Evolutionary conservation across 1,284 basidiomycete genomes (phyloP).

Genomic region (Spongispora temasekensis): DNA sequence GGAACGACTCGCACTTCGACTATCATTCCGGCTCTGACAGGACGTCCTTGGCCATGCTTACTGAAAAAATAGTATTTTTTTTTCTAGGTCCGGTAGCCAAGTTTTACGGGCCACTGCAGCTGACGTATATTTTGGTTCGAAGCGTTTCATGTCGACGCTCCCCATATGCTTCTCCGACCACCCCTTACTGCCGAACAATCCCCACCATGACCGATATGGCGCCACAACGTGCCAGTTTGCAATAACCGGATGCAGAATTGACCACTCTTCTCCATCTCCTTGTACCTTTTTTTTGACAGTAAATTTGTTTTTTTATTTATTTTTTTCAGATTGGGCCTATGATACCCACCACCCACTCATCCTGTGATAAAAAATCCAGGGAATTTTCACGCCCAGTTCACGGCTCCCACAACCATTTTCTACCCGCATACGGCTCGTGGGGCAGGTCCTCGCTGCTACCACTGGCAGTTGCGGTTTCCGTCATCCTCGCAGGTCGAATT

Average conservation of each 20-base stretch:
- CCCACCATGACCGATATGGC: constrained; percentile 1
- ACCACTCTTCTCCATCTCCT: neutral
- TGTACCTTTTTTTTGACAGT: constrained; percentile 9
- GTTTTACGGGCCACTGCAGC: constrained; percentile 10
- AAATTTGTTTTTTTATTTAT: too few species aligned
- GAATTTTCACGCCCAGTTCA: neutral
- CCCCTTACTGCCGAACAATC: constrained; percentile 24
- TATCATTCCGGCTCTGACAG: too few species aligned
- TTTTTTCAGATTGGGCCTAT: neutral
- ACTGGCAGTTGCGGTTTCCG: constrained; percentile 25
- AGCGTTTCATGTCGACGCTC: constrained; percentile 29
- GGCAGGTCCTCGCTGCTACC: constrained; percentile 8
- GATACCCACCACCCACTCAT: neutral
- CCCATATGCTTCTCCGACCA: constrained; percentile 23
- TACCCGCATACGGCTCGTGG: too few species aligned
- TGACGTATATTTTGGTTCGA: constrained; percentile 28
- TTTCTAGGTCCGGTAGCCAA: constrained; percentile 3
- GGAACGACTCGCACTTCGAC: too few species aligned
- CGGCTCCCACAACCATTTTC: constrained; percentile 14
- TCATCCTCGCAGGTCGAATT: constrained; percentile 10
- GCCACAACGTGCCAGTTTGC: constrained; percentile 3
- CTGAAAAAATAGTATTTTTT: constrained; percentile 6
- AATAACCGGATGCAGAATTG: constrained; percentile 8
- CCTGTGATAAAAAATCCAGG: constrained; percentile 1
- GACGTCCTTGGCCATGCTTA: constrained; percentile 10